A percentile compares a stretch with the other conserved stretches of the same genome.
phyloP scores from a whole-genome alignment of 345 rosid species.

The Citrus australasica region DNA sequence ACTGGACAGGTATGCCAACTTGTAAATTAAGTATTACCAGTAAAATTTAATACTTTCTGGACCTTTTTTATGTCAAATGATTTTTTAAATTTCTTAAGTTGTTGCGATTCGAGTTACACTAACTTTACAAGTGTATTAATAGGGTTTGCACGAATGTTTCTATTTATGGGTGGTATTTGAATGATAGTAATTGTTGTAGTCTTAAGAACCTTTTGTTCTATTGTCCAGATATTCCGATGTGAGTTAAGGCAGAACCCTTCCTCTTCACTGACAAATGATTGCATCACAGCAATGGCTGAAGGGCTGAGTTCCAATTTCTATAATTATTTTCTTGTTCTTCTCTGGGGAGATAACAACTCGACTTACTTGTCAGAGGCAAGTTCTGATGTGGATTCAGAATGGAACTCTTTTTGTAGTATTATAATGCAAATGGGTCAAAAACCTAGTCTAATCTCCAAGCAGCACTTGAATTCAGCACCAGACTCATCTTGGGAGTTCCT shows the following conservation, averaged over 20 bases:
- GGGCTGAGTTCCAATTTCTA: slow-evolving; percentile 66
- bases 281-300: slow-evolving; percentile 84
- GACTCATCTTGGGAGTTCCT: slow-evolving; percentile 89
- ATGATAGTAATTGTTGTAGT: background rate
- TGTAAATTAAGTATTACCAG: background rate
- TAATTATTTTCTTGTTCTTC: slow-evolving; percentile 68
- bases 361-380: slow-evolving; percentile 42
- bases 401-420: slow-evolving; percentile 63
- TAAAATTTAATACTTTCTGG: background rate
- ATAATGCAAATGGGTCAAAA: slow-evolving; percentile 61
- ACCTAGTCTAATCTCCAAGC: slow-evolving; percentile 33
- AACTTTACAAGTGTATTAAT: background rate
- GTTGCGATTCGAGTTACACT: background rate
- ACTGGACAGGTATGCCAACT: slow-evolving; percentile 62
- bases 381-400: slow-evolving; percentile 57
- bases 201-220: slow-evolving; percentile 13
- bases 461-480: slow-evolving; percentile 26
- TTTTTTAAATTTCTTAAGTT: background rate
- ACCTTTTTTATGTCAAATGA: background rate
- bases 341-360: slow-evolving; percentile 70
- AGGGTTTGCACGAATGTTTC: slow-evolving; percentile 4
- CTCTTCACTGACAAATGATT: slow-evolving; percentile 79
- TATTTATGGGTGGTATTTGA: background rate
- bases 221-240: slow-evolving; percentile 76
- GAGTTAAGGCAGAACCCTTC: slow-evolving; percentile 66